These are phyloP conservation scores for Oryza longistaminata DNA, from an alignment of 176 grass and related monocot genomes.

Conservation along the genomic window DNA sequence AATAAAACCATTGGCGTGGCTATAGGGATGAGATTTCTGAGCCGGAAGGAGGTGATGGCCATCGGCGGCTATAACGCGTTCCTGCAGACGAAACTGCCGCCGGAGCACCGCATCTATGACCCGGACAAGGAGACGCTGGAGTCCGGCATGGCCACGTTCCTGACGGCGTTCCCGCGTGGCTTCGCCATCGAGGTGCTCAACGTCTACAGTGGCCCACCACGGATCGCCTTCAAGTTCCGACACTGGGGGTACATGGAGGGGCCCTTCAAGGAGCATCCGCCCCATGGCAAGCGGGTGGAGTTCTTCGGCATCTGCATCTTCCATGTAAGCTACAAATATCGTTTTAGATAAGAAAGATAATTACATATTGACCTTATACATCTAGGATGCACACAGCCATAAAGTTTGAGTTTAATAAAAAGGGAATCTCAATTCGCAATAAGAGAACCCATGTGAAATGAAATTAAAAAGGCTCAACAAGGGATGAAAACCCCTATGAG, in stretches of 20 bases:
- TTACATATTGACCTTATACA: too few relatives aligned
- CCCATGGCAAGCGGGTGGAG: constrained; percentile 49
- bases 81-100: constrained; percentile 54
- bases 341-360: too few relatives aligned
- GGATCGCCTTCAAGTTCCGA: constrained; percentile 65
- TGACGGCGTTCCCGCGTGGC: constrained; percentile 53
- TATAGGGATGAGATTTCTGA: constrained; percentile 33
- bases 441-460: too few relatives aligned
- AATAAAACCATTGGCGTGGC: too few relatives aligned
- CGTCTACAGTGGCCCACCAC: constrained; percentile 61
- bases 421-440: too few relatives aligned
- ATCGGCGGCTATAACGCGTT: constrained; percentile 74
- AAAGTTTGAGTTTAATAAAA: too few relatives aligned
- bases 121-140: constrained; percentile 48
- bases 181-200: constrained; percentile 73
- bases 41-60: constrained; percentile 21
- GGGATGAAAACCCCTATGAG: too few relatives aligned
- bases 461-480: too few relatives aligned
- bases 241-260: constrained; percentile 91
- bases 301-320: constrained; percentile 64
- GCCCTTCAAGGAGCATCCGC: constrained; percentile 58
- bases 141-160: constrained; percentile 47
- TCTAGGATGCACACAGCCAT: too few relatives aligned
- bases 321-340: constrained; percentile 23
- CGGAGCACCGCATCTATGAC: constrained; percentile 63